Base-by-base conservation (phyloP, 2,329 filamentous ascomycete genomes). In the Xylaria sp. region DNA sequence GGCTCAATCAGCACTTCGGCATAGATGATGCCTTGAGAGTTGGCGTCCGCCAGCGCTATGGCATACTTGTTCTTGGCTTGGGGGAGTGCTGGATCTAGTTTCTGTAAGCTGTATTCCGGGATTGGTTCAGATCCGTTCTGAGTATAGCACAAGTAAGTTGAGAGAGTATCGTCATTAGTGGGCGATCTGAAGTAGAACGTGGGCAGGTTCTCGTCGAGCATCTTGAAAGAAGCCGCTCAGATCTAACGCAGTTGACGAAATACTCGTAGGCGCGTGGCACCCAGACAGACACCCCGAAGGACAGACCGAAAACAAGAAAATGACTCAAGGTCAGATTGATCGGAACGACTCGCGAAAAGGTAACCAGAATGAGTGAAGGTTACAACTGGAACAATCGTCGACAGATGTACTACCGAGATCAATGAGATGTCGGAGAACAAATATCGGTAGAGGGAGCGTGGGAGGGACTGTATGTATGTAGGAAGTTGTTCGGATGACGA, bases 151-250 rank as follows among this genome's bases (percentile, higher is more conserved):
- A 84, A 80, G 70, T 82, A 79, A 66, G 76, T 88, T 71, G 81
- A 77, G 61, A 79, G 76, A 4, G 81, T 77, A 68, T 81, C 80
- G 58, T 83, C 79, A 58, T 83, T 79, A 59, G 80, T 74, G 39
- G 78, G 78, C 18, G 76, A 75, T 64, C 78, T 80, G 71, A 82
- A 81, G 67, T 77, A 80, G 70, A 85, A 87, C 50, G 82, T 91
- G 58, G 92, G 92, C n/a, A 97, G 84, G 74, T 92, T 96, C 74
- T 95, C 91, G 85, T 96, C 92, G 69, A 96, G 83, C 92, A 96
- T 96, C 59, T 65, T 73, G 67, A 59, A 49, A 56, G 46, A 30
- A 48, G 49, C 16, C 50, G 46, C 13, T 46, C 16, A 30, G 18
- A 30, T 30, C 23, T 30, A 30, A 30, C 46, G 9, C 46, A 16